Evolutionary conservation across 2,329 filamentous ascomycete species (phyloP).

Genomic region (Trichoderma guizhouense): DNA sequence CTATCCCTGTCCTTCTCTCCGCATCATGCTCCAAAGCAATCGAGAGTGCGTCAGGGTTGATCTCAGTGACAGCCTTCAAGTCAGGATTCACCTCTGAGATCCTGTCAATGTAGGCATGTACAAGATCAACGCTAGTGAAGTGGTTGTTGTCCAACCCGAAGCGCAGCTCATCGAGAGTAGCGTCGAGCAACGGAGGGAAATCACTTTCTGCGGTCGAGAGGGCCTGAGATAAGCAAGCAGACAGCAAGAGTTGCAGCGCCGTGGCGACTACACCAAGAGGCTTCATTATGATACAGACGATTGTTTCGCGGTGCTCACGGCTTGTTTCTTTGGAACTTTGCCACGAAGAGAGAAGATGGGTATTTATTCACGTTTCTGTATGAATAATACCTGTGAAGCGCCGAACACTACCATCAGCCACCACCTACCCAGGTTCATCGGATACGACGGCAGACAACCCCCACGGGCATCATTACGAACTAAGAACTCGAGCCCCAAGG

Average conservation of each 20-base stretch:
- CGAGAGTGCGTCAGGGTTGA: conserved; percentile 37
- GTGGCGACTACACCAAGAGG: background rate
- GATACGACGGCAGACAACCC: background rate
- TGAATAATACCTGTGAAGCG: background rate
- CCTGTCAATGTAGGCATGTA: conserved; percentile 30
- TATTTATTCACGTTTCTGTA: background rate
- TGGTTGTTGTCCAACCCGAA: conserved; percentile 21
- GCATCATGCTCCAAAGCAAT: conserved; percentile 38
- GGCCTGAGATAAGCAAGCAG: background rate
- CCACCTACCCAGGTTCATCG: background rate
- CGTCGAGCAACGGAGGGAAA: conserved; percentile 22
- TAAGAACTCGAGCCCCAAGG: background rate
- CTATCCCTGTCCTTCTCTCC: conserved; percentile 17
- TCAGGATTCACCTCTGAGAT: conserved; percentile 27
- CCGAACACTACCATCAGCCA: background rate
- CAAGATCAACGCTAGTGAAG: conserved; percentile 38
- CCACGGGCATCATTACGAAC: background rate
- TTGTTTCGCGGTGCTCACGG: too few relatives aligned
- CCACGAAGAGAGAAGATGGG: background rate
- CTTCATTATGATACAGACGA: background rate
- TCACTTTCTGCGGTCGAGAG: background rate
- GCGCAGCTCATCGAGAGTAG: conserved; percentile 24
- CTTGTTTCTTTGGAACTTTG: background rate
- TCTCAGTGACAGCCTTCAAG: conserved; percentile 30
- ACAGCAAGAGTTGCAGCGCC: background rate